Evolutionary conservation across 805 yeast genomes (phyloP).

Genomic region (Scheffersomyces coipomensis): DNA sequence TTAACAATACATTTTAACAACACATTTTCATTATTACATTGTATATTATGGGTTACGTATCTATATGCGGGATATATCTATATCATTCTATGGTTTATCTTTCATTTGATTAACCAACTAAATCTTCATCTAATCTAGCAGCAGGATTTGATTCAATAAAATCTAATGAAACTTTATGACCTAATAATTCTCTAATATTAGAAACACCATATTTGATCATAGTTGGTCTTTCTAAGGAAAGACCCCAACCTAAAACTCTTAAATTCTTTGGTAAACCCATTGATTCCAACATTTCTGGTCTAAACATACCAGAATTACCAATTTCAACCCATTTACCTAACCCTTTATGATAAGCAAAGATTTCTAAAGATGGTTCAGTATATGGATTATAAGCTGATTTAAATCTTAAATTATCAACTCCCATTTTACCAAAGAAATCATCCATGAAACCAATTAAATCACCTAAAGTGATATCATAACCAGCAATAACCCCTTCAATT

Average conservation of each 20-base stretch:
- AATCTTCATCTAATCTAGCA: slow-evolving; percentile 79
- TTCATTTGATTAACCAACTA: slow-evolving; percentile 9
- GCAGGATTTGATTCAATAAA: slow-evolving; percentile 97
- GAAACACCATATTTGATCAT: slow-evolving; percentile 97
- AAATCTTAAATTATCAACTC: slow-evolving; percentile 91
- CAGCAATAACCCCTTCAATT: slow-evolving; percentile 98
- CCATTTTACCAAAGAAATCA: slow-evolving; percentile 95
- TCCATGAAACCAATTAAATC: slow-evolving; percentile 98
- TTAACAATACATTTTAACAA: too few species aligned
- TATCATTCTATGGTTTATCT: too few species aligned
- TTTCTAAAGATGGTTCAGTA: slow-evolving; percentile 98
- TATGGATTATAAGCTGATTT: slow-evolving; percentile 99
- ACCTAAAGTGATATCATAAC: slow-evolving; percentile 90
- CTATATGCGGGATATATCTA: too few species aligned
- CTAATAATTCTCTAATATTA: slow-evolving; percentile 93
- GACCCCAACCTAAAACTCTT: slow-evolving; percentile 96
- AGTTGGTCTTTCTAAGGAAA: slow-evolving; percentile 96
- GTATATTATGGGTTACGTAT: too few species aligned
- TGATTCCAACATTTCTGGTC: slow-evolving; percentile 98
- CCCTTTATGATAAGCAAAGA: slow-evolving; percentile 94
- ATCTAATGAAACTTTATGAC: slow-evolving; percentile 93
- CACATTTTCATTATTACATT: too few species aligned
- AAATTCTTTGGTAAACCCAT: slow-evolving; percentile 96
- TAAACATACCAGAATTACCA: slow-evolving; percentile 99
- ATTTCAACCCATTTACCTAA: slow-evolving; percentile 97